A percentile compares a stretch with the other conserved stretches of the same genome.
These are phyloP conservation scores for Aspergillus transmontanensis DNA, from an alignment of 2,329 filamentous ascomycete genomes.

Conservation along the genomic window DNA sequence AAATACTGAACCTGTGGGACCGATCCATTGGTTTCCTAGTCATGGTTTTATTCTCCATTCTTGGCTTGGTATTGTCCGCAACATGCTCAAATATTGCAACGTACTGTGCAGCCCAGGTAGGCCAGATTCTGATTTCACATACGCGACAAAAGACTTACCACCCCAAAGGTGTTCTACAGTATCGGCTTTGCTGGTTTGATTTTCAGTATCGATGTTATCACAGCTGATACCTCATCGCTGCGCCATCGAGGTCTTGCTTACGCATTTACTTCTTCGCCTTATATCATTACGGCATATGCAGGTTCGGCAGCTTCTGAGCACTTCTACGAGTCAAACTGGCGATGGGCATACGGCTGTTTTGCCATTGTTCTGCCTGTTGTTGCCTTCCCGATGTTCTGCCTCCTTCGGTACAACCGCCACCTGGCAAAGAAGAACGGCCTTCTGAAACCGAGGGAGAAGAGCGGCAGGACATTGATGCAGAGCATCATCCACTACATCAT, in stretches of 20 bases:
- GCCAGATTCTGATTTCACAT: not conserved
- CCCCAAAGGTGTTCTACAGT: constrained; percentile 56
- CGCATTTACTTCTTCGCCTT: constrained; percentile 61
- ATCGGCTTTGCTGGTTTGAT: constrained; percentile 58
- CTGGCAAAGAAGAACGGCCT: constrained; percentile 59
- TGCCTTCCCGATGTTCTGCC: constrained; percentile 54
- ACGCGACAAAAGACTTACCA: not conserved
- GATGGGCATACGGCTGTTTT: constrained; percentile 64
- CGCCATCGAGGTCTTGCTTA: constrained; percentile 61
- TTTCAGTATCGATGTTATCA: constrained; percentile 59
- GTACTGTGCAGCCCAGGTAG: constrained; percentile 61
- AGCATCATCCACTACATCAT: constrained; percentile 54
- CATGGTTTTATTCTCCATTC: constrained; percentile 50
- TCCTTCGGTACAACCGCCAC: constrained; percentile 56
- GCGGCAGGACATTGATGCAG: constrained; percentile 49
- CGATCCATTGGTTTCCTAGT: constrained; percentile 60
- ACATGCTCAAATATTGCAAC: constrained; percentile 61
- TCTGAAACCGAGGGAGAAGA: constrained; percentile 37
- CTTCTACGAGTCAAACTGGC: constrained; percentile 54
- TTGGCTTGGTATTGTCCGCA: constrained; percentile 64
- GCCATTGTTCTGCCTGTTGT: constrained; percentile 60
- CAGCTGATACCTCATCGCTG: constrained; percentile 62
- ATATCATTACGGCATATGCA: constrained; percentile 62
- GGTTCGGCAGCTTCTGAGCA: constrained; percentile 56
- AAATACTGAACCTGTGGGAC: constrained; percentile 65